Percentiles rank a stretch among this genome's conserved stretches.
phyloP scores from a whole-genome alignment of 371 early-diverging fungal genomes.

The Rhizopus arrhizus region DNA sequence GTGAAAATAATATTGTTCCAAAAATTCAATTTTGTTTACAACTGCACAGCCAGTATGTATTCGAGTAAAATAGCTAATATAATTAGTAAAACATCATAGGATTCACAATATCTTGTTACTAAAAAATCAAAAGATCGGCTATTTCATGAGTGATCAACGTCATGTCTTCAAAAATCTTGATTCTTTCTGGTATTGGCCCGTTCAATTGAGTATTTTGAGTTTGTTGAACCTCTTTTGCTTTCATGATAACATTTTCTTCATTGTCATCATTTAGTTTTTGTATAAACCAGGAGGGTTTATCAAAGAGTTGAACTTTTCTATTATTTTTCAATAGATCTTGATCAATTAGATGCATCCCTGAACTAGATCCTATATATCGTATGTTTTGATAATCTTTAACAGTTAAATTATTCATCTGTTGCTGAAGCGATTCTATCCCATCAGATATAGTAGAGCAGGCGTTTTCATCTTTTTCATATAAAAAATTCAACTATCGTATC shows the following conservation, averaged over 20 bases:
- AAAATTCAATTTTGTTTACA: constrained; percentile 44
- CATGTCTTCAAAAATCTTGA: constrained; percentile 28
- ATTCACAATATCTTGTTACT: constrained; percentile 20
- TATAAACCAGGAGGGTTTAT: constrained; percentile 32
- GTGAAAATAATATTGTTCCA: constrained; percentile 44
- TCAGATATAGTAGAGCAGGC: background rate
- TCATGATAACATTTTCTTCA: constrained; percentile 45
- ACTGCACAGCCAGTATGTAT: constrained; percentile 35
- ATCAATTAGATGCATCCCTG: constrained; percentile 37
- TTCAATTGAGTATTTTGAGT: background rate
- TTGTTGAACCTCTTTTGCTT: constrained; percentile 23
- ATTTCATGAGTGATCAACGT: constrained; percentile 32
- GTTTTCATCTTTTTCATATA: too few relatives aligned
- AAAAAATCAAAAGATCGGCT: constrained; percentile 32
- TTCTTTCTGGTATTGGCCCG: constrained; percentile 13
- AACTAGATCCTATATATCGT: constrained; percentile 42
- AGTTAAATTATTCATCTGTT: constrained; percentile 27
- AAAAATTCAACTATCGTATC: too few relatives aligned
- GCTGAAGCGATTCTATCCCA: constrained; percentile 3
- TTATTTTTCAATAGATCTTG: constrained; percentile 17
- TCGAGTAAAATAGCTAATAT: constrained; percentile 40
- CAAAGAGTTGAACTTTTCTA: constrained; percentile 20
- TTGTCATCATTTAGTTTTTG: constrained; percentile 46
- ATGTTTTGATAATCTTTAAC: constrained; percentile 44
- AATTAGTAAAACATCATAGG: background rate